A percentile compares a stretch with the other conserved stretches of the same genome.
phyloP scores from a whole-genome alignment of 495 filamentous ascomycete species.

The Bacidia rubella region DNA sequence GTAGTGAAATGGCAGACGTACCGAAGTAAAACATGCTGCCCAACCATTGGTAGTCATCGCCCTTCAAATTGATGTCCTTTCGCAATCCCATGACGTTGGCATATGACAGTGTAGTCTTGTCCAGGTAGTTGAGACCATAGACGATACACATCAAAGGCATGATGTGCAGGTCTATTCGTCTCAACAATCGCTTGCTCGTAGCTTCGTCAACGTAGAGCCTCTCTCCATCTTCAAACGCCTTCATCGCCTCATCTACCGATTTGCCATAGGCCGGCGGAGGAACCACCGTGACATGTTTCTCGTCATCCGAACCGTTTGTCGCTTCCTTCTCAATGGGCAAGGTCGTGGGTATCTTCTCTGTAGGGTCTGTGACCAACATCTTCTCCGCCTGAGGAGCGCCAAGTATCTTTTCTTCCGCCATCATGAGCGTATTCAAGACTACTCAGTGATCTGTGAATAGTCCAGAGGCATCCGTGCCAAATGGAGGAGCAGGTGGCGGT shows the following conservation, averaged over 20 bases:
- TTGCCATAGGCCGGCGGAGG: not conserved
- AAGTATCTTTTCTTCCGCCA: slow-evolving; percentile 9
- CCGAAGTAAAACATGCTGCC: slow-evolving; percentile 50
- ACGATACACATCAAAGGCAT: slow-evolving; percentile 47
- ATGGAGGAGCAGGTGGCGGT: no score
- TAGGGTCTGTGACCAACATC: not conserved
- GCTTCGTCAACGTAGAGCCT: slow-evolving; percentile 37
- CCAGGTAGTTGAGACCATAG: slow-evolving; percentile 51
- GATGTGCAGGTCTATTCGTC: slow-evolving; percentile 46
- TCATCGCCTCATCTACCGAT: slow-evolving; percentile 44
- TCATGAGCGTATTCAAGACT: no score
- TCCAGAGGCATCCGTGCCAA: no score
- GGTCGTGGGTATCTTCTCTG: slow-evolving; percentile 5
- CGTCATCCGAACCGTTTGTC: not conserved
- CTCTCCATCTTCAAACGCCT: slow-evolving; percentile 39
- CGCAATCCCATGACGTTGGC: slow-evolving; percentile 50
- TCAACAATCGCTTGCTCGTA: slow-evolving; percentile 40
- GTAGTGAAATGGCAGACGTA: slow-evolving; percentile 11
- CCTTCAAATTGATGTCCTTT: slow-evolving; percentile 30
- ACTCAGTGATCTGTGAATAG: no score
- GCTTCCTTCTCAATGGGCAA: not conserved
- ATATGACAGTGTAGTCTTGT: slow-evolving; percentile 53
- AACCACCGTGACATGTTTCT: not conserved
- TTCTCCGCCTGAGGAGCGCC: not conserved
- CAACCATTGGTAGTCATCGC: slow-evolving; percentile 40